Evolutionary conservation across 106 monocot species (phyloP).

Genomic region (Dendrobium catenatum): DNA sequence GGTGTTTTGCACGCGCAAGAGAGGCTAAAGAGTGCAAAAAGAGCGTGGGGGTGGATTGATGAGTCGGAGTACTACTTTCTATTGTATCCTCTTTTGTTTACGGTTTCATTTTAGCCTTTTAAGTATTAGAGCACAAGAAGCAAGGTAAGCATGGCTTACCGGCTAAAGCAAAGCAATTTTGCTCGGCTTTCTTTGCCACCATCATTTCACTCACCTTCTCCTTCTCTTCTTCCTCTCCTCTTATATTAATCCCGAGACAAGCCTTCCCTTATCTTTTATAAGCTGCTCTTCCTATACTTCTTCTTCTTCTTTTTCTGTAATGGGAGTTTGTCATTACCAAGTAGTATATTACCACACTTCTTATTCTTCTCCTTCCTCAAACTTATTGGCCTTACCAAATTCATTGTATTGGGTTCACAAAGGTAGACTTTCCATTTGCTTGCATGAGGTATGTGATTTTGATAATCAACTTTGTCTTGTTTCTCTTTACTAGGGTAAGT

Average conservation of each 20-base stretch:
- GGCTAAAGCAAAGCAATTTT: conserved; percentile 5
- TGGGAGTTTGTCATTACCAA: no score
- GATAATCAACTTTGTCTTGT: no score
- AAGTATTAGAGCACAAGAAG: conserved; percentile 3
- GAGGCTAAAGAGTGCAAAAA: background rate
- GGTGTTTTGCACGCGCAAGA: background rate
- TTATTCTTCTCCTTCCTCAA: no score
- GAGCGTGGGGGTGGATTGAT: conserved; percentile 2
- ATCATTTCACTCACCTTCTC: conserved; percentile 52
- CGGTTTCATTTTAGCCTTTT: conserved; percentile 3
- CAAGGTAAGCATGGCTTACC: conserved; percentile 16
- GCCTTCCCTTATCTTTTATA: background rate
- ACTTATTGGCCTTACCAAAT: no score
- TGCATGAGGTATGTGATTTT: no score
- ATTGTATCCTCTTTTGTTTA: background rate
- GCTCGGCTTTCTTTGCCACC: conserved; percentile 2
- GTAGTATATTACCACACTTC: no score
- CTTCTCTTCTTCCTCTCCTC: conserved; percentile 3
- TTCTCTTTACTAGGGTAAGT: background rate
- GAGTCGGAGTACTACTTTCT: background rate
- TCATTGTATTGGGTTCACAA: no score
- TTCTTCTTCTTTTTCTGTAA: no score
- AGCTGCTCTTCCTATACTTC: background rate
- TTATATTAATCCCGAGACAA: conserved; percentile 1
- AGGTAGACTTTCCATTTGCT: no score